These are phyloP conservation scores for Aegilops speltoides DNA, from an alignment of 176 grass and related monocot genomes.

Conservation along the genomic window DNA sequence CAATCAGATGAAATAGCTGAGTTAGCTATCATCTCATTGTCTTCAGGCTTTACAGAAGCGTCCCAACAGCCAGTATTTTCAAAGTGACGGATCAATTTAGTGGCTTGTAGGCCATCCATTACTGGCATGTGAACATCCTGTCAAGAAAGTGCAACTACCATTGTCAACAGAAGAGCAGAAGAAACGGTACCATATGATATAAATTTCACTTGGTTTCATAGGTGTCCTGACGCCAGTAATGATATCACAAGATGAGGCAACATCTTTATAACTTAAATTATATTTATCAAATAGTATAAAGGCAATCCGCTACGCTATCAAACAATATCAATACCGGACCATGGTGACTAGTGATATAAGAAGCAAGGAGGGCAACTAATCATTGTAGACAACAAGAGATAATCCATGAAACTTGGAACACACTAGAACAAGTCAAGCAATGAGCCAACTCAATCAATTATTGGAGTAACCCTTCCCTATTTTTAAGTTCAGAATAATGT, in stretches of 20 bases:
- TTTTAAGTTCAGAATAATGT: slow-evolving; percentile 9
- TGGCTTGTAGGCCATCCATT: slow-evolving; percentile 97
- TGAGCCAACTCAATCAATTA: background rate
- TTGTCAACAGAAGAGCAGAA: slow-evolving; percentile 4
- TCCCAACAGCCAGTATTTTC: slow-evolving; percentile 86
- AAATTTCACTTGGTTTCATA: slow-evolving; percentile 14
- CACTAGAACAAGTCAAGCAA: background rate
- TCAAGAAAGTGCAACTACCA: slow-evolving; percentile 6
- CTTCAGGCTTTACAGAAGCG: slow-evolving; percentile 54
- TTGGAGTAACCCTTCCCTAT: background rate
- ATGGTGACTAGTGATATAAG: background rate
- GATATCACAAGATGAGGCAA: slow-evolving; percentile 7
- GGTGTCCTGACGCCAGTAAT: slow-evolving; percentile 14
- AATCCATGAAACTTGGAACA: background rate
- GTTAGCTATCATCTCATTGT: slow-evolving; percentile 34
- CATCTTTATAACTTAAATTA: slow-evolving; percentile 9
- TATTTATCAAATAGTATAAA: slow-evolving; percentile 13
- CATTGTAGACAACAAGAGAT: slow-evolving; percentile 8
- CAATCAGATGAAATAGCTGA: slow-evolving; percentile 37
- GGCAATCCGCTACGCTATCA: background rate
- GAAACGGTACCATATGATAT: slow-evolving; percentile 22
- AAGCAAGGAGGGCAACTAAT: background rate
- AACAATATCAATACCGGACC: slow-evolving; percentile 1
- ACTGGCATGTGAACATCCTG: slow-evolving; percentile 97
- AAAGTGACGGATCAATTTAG: slow-evolving; percentile 77